These are phyloP conservation scores for Capsella rubella DNA, from an alignment of 441 rosid genomes.

Conservation along the genomic window DNA sequence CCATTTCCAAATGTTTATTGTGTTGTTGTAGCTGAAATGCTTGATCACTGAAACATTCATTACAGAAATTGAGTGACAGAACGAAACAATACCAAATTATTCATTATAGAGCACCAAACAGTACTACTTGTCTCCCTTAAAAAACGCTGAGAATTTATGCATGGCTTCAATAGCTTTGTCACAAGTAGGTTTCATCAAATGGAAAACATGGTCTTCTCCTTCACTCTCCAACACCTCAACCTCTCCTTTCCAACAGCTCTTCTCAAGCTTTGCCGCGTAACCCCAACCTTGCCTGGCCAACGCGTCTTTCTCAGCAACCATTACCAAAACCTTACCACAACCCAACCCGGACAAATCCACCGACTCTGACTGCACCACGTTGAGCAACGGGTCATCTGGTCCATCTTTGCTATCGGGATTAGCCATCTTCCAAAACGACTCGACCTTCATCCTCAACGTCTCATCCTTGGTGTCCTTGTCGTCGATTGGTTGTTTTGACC, in stretches of 20 bases:
- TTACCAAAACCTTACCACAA: constrained; percentile 50
- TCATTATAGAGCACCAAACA: not conserved
- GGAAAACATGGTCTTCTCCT: constrained; percentile 57
- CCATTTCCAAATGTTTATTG: not conserved
- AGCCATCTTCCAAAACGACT: constrained; percentile 42
- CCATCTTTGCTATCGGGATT: constrained; percentile 47
- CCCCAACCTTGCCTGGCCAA: constrained; percentile 56
- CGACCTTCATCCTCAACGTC: constrained; percentile 27
- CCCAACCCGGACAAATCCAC: constrained; percentile 44
- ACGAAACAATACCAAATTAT: not conserved
- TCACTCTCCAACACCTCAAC: constrained; percentile 50
- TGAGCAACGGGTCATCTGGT: constrained; percentile 48
- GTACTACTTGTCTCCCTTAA: constrained; percentile 1
- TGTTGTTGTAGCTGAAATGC: not conserved
- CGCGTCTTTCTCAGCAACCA: constrained; percentile 56
- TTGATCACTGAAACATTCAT: constrained; percentile 15
- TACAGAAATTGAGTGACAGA: constrained; percentile 2
- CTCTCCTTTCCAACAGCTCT: constrained; percentile 54
- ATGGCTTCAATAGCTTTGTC: constrained; percentile 42
- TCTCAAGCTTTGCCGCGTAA: constrained; percentile 50
- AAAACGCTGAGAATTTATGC: constrained; percentile 15
- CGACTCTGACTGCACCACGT: constrained; percentile 48
- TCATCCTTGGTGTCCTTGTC: constrained; percentile 38
- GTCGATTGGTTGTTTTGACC: constrained; percentile 43
- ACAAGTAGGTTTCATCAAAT: constrained; percentile 48